These are phyloP conservation scores for Dactylellina cionopaga DNA, from an alignment of 2,329 filamentous ascomycete species.

Conservation along the genomic window DNA sequence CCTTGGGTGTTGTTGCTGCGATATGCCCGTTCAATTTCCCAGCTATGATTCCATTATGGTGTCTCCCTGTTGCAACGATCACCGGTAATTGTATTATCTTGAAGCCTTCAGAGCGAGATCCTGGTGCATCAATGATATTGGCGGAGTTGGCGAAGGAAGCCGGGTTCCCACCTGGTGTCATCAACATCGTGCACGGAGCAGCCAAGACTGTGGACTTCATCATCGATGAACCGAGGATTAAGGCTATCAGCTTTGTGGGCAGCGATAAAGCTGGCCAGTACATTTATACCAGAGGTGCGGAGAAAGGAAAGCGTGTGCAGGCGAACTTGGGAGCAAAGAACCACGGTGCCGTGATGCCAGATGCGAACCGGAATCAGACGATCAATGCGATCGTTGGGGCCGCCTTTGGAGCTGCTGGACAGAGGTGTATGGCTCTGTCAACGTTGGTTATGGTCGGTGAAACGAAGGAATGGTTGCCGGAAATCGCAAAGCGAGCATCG, in stretches of 20 bases:
- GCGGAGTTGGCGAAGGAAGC: slow-evolving; percentile 82
- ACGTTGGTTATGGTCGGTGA: slow-evolving; percentile 85
- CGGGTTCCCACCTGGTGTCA: slow-evolving; percentile 81
- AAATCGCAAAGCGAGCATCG: slow-evolving; percentile 80
- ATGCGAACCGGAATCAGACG: slow-evolving; percentile 90
- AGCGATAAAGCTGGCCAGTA: slow-evolving; percentile 84
- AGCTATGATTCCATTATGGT: slow-evolving; percentile 93
- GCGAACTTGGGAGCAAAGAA: slow-evolving; percentile 90
- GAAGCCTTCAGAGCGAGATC: slow-evolving; percentile 87
- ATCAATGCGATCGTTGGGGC: slow-evolving; percentile 84
- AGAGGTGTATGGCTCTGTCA: slow-evolving; percentile 86
- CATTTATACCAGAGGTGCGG: slow-evolving; percentile 80
- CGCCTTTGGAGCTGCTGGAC: slow-evolving; percentile 84
- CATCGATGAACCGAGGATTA: slow-evolving; percentile 83
- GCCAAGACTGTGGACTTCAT: slow-evolving; percentile 86
- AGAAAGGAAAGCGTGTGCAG: slow-evolving; percentile 87
- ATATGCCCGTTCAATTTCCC: slow-evolving; percentile 94
- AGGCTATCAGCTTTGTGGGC: slow-evolving; percentile 86
- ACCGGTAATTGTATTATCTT: slow-evolving; percentile 85
- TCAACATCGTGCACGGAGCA: slow-evolving; percentile 84
- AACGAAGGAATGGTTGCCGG: slow-evolving; percentile 82
- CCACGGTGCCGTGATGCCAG: slow-evolving; percentile 81
- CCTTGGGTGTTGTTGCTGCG: slow-evolving; percentile 80
- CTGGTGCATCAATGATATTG: slow-evolving; percentile 84
- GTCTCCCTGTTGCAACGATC: slow-evolving; percentile 82